Conservation (phyloP, 2,329 filamentous ascomycete species). For the Penicillium italicum region DNA sequence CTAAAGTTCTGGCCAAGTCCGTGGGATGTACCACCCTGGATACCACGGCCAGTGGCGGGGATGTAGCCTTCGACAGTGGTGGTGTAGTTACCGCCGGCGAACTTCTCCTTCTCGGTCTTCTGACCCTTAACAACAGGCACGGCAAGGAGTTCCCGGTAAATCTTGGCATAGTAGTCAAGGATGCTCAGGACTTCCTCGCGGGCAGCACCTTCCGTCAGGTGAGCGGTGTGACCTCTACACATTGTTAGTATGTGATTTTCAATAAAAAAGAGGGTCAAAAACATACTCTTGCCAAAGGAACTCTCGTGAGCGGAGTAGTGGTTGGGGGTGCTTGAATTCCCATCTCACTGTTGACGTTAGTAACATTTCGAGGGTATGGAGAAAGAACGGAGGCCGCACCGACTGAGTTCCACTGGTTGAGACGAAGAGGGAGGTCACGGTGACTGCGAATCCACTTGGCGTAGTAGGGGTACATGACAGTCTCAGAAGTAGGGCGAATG, state of each 20-base stretch:
- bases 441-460: constrained; percentile 96
- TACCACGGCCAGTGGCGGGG: constrained; percentile 89
- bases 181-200: constrained; percentile 87
- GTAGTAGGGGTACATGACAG: constrained; percentile 94
- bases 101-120: constrained; percentile 98
- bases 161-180: constrained; percentile 82
- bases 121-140: constrained; percentile 89
- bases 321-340: constrained; percentile 90
- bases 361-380: background rate
- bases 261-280: background rate
- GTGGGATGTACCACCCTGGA: constrained; percentile 94
- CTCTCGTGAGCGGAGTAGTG: constrained; percentile 86
- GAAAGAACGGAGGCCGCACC: constrained; percentile 27
- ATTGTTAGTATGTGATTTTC: background rate
- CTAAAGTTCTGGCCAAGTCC: constrained; percentile 96
- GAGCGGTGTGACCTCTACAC: constrained; percentile 72
- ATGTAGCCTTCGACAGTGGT: constrained; percentile 98
- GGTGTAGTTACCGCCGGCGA: constrained; percentile 93
- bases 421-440: constrained; percentile 84
- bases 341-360: constrained; percentile 46
- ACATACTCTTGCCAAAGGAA: constrained; percentile 86
- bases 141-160: constrained; percentile 91
- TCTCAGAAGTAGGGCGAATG: constrained; percentile 66
- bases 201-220: constrained; percentile 77
- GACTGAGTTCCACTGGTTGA: constrained; percentile 98